Base-by-base conservation (phyloP, 2,329 filamentous ascomycete genomes). In the Pseudovirgaria hyperparasitica region DNA sequence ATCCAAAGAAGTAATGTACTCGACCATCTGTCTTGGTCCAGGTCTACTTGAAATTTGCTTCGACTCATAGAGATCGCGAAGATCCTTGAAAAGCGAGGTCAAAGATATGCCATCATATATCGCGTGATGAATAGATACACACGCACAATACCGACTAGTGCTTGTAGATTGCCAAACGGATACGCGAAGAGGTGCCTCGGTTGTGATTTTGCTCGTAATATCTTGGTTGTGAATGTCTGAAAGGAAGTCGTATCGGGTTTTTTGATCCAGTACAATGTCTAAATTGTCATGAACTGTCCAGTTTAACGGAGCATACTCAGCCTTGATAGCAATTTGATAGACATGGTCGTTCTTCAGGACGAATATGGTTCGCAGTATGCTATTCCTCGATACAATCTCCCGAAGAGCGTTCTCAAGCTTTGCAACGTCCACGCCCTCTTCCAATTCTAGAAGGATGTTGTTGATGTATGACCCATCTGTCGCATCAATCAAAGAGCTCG, bases 91-190 rank as follows among this genome's bases (percentile, higher is more conserved):
- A 16, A 55, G 27, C 43, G 55, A 41, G 1, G 38, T 31, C 10
- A 57, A 40, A 2, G 50, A 50, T 18, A 47, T 42, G 5, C 39
- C 47, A 30, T 57, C 53, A 26, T 56, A 57, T 3, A 57, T 41
- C 9, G 48, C 38, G 24, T 57, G 53, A 26, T 55, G 50, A n/a
- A 55, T 46, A 4, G 48, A 43, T 9, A 56, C 41, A 18, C 46
- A 39, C 4, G 54, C 31, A 18, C 38, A 32, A 35, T 9, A 16
- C 35, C 16, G 36, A 31, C 8, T 49, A 9, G 9, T 33, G n/a
- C n/a, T n/a, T n/a, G n/a, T n/a, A n/a, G n/a, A n/a, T n/a, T n/a
- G n/a, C n/a, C n/a, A n/a, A n/a, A n/a, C n/a, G n/a, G n/a, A 36
- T 26, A 55, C 41, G 17, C 45, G 40, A 3, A 54, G 27, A 8